These are phyloP conservation scores for Neospermospora avenae DNA, from an alignment of 2,329 filamentous ascomycete species.

Conservation along the genomic window DNA sequence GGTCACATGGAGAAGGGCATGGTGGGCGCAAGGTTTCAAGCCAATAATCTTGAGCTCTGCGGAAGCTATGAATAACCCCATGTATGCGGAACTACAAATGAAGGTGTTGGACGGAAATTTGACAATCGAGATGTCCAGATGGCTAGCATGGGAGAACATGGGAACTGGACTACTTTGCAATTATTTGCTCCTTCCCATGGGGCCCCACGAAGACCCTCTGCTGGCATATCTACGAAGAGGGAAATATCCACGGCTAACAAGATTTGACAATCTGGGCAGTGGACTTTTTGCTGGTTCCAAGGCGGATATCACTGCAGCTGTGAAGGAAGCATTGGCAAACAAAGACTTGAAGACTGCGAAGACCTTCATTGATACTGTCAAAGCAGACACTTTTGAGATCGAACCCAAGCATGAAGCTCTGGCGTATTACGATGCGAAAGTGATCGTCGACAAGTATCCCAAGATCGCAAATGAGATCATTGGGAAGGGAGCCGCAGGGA, in stretches of 20 bases:
- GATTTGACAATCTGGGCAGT: slow-evolving; percentile 68
- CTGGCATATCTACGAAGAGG: slow-evolving; percentile 72
- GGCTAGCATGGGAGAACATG: slow-evolving; percentile 93
- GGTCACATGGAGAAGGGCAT: slow-evolving; percentile 84
- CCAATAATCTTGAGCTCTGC: slow-evolving; percentile 75
- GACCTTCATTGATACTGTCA: slow-evolving; percentile 60
- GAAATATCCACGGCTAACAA: slow-evolving; percentile 69
- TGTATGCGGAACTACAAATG: slow-evolving; percentile 68
- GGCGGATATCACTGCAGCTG: slow-evolving; percentile 57
- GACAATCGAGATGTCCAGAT: slow-evolving; percentile 71
- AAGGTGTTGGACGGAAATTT: slow-evolving; percentile 58
- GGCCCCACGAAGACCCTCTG: slow-evolving; percentile 65
- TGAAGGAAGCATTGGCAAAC: slow-evolving; percentile 57
- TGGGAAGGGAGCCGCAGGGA: slow-evolving; percentile 55
- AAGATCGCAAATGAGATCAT: slow-evolving; percentile 61
- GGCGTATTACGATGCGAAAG: slow-evolving; percentile 70
- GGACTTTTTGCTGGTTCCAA: slow-evolving; percentile 72
- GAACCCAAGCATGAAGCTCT: slow-evolving; percentile 65
- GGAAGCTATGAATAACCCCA: slow-evolving; percentile 79
- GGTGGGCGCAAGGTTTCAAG: slow-evolving; percentile 92
- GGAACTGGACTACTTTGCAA: slow-evolving; percentile 77
- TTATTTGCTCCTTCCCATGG: slow-evolving; percentile 83
- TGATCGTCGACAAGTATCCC: slow-evolving; percentile 63
- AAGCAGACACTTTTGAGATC: slow-evolving; percentile 57
- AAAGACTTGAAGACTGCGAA: slow-evolving; percentile 54